Conservation (phyloP, 495 filamentous ascomycete genomes). For the Cudoniella acicularis region DNA sequence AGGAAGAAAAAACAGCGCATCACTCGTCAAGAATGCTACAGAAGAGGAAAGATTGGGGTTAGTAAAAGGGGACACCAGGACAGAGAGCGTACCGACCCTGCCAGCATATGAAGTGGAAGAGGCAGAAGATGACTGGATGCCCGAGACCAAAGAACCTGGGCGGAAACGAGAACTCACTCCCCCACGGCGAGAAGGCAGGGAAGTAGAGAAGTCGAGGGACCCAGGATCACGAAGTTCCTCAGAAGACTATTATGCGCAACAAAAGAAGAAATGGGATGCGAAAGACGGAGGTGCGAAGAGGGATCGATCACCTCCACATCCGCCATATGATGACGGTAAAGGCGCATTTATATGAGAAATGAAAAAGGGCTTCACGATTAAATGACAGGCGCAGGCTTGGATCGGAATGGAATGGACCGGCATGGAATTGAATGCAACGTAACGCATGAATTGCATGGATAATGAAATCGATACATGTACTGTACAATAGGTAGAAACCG, state of each 20-base stretch:
- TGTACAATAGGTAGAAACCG: neutral
- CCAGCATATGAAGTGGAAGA: constrained; percentile 34
- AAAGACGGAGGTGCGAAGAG: neutral
- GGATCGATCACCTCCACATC: neutral
- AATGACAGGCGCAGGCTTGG: neutral
- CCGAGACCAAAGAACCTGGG: neutral
- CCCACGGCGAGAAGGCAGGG: neutral
- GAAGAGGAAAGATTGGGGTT: constrained; percentile 89
- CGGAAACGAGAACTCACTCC: neutral
- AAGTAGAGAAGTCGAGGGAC: neutral
- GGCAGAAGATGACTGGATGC: constrained; percentile 18
- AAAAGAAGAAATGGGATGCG: neutral
- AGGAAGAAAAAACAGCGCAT: constrained; percentile 41
- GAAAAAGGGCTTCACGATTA: neutral
- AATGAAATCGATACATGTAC: neutral
- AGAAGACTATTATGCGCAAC: neutral
- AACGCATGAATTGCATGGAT: neutral
- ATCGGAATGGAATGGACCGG: neutral
- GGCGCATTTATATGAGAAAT: neutral
- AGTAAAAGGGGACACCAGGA: constrained; percentile 67
- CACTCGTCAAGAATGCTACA: constrained; percentile 53
- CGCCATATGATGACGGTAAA: neutral
- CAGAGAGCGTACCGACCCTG: constrained; percentile 32
- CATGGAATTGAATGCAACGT: neutral
- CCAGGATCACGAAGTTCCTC: neutral